Base-by-base conservation (phyloP, 202 grass and related monocot genomes). In the Cymbopogon flexuosus region DNA sequence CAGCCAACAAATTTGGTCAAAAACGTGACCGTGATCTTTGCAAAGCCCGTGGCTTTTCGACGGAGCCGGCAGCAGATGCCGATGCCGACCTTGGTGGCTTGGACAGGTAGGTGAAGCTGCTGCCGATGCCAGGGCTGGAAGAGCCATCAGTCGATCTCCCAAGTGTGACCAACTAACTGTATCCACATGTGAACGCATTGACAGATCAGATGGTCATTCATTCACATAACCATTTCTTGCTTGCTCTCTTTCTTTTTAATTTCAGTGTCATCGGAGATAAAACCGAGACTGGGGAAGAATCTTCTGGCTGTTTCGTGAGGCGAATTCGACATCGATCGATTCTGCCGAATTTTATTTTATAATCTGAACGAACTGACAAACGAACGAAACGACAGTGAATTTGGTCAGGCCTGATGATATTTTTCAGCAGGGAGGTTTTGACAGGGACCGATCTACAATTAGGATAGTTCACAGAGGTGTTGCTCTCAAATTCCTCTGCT, bases 91-190 rank as follows among this genome's bases (percentile, higher is more conserved):
- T 46, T 62, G 27, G 27, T 27, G 27, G 27, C 31, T 33, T 33
- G 22, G 59, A 37, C 46, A 58, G 68, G 31, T 79, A 47, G 68
- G 68, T 79, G 54, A 43, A 42, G 71, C 6, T 8, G n/a, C 0
- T 57, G 52, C 52, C 52, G 47, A 5, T 52, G 47, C 1, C 16
- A 49, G 29, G 39, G 67, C 12, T 56, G 42, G 56, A 13, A 15
- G 61, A 71, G 65, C 61, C 80, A 79, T 79, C 76, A 71, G 54
- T 42, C 80, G n/a, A 75, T 68, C 69, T 12, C 30, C 75, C 27
- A 15, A 57, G 37, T 73, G 65, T 37, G 41, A 29, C 82, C 29
- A 41, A 42, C 27, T 35, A 21, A 42, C 18, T 68, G 64, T 30
- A 71, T 31, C 22, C 23, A 31, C 68, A 39, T 52, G 77, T 63